Conservation (phyloP, 2,329 filamentous ascomycete genomes). For the Penicillium italicum region DNA sequence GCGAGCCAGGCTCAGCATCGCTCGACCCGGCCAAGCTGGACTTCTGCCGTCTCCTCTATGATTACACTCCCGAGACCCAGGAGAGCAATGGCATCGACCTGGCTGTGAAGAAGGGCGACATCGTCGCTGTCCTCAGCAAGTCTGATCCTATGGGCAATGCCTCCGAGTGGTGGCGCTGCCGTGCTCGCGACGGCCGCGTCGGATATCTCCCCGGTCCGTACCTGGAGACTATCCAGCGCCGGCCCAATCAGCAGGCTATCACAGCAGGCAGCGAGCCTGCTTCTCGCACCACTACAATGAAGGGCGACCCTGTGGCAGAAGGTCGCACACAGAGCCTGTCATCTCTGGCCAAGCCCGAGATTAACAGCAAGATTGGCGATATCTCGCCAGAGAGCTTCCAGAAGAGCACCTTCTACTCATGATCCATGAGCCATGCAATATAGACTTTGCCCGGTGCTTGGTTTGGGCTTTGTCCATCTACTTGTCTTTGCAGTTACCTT, state of each 20-base stretch:
- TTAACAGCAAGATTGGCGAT: slow-evolving; percentile 60
- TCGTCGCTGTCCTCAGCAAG: slow-evolving; percentile 91
- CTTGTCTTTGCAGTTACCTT: neutral
- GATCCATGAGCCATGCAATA: slow-evolving; percentile 20
- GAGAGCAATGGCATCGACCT: slow-evolving; percentile 72
- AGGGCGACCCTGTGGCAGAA: slow-evolving; percentile 18
- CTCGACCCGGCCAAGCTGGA: slow-evolving; percentile 89
- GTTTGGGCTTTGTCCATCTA: neutral
- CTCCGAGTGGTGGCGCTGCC: slow-evolving; percentile 96
- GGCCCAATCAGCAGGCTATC: slow-evolving; percentile 44
- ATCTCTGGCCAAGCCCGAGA: slow-evolving; percentile 39
- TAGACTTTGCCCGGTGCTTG: neutral
- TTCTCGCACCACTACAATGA: slow-evolving; percentile 56
- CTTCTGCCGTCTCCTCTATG: slow-evolving; percentile 91
- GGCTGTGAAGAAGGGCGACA: slow-evolving; percentile 87
- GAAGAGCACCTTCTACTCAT: slow-evolving; percentile 66
- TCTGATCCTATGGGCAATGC: slow-evolving; percentile 86
- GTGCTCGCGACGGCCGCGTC: slow-evolving; percentile 81
- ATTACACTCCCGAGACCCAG: slow-evolving; percentile 77
- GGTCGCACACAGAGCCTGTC: slow-evolving; percentile 34
- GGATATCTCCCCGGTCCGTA: slow-evolving; percentile 92
- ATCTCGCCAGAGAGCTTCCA: slow-evolving; percentile 68
- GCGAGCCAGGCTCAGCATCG: slow-evolving; percentile 45
- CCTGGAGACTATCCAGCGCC: slow-evolving; percentile 68
- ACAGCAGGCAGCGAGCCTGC: slow-evolving; percentile 40